Evolutionary conservation across 2,329 filamentous ascomycete species (phyloP), one percentile per base, ranked within the genome.

Genomic region (Ramularia endophylla): DNA sequence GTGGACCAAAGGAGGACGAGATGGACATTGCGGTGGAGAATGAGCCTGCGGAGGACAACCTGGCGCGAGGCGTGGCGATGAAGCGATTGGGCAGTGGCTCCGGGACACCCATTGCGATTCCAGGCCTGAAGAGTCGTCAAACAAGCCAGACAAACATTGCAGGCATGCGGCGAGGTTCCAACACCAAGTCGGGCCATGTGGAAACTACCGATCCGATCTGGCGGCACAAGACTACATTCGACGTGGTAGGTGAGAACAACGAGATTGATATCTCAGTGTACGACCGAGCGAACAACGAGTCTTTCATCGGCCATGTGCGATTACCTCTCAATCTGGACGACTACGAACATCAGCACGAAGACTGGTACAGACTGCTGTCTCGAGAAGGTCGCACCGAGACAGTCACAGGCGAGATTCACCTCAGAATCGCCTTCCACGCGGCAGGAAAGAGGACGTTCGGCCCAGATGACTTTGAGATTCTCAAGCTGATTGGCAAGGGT

Each of bases 401-500:
- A 2, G 85, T 90, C 1, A 76, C 76, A 1, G 92, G 92, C 38
- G 90, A 98, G 60, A 85, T 98, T 37, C 86, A 86, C 53, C 78
- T 98, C 33, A 83, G 89, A 54, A 83, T 94, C 43, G 74, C 78
- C 15, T 98, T 92, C 63, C 87, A 95, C 58, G 81, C 83, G 60
- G 83, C 83, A 1, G 88, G 94, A 49, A 90, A 87, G 71, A 94
- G 83, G 64, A 86, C 92, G 50, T 94, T 90, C 57, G 92, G 92
- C 2, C 92, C 92, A 2, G 87, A 87, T 53, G 92, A 98, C 62
- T 98, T 98, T 65, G 83, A 94, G 55, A 94, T 98, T 38, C 70
- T 98, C 47, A 92, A 94, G 64, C 78, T 98, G 42, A 97, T 98
- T 52, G 92, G 92, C 48, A 97, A 97, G 67, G 92, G 92, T 40